Evolutionary conservation across 305 asterid species (phyloP).

Genomic region (Rubia tinctorum): DNA sequence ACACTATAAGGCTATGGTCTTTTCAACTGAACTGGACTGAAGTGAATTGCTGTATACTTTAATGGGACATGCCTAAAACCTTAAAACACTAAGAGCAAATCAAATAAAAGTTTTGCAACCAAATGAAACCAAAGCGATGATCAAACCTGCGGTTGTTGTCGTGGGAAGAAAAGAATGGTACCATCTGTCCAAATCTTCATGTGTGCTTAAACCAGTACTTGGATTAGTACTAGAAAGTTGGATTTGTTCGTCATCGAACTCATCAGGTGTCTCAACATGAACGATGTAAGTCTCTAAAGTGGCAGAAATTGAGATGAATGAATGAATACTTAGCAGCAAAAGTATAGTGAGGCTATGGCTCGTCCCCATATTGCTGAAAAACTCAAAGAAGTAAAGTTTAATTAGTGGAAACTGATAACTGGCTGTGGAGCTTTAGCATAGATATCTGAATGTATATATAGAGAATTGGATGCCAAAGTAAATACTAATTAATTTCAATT

Average conservation of each 20-base stretch:
- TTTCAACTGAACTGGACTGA: no score
- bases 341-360: neutral
- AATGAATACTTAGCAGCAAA: constrained; percentile 2
- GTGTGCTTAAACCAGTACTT: neutral
- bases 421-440: neutral
- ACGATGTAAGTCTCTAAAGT: constrained; percentile 20
- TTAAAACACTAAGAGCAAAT: neutral
- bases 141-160: constrained; percentile 10
- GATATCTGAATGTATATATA: neutral
- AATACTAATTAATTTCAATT: no score
- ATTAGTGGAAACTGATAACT: neutral
- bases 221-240: neutral
- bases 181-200: constrained; percentile 5
- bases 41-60: no score
- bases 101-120: neutral
- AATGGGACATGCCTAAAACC: no score
- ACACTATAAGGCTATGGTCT: no score
- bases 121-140: neutral
- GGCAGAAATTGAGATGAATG: neutral
- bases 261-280: constrained; percentile 22
- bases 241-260: neutral
- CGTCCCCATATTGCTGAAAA: constrained; percentile 9
- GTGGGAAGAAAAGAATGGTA: constrained; percentile 27
- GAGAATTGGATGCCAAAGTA: neutral
- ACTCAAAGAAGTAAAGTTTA: neutral